These are phyloP conservation scores for Viridothelium virens DNA, from an alignment of 495 filamentous ascomycete genomes.

Conservation along the genomic window DNA sequence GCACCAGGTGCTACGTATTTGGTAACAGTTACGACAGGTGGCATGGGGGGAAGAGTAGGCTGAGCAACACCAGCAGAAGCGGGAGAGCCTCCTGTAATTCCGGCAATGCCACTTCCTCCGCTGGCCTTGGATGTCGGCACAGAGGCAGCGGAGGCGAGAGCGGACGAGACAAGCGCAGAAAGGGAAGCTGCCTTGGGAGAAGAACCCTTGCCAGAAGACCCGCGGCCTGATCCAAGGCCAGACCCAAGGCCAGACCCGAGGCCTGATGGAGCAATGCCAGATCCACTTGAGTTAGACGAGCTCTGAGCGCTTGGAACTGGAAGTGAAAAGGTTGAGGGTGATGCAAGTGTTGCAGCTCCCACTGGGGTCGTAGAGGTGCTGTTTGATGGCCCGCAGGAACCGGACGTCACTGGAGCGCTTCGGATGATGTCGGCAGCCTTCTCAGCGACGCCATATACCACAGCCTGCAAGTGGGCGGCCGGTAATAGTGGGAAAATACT, in stretches of 20 bases:
- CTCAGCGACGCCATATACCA: conserved; percentile 46
- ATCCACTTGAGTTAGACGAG: background rate
- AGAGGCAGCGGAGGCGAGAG: background rate
- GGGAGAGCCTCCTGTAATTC: background rate
- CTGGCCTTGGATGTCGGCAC: background rate
- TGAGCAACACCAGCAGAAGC: background rate
- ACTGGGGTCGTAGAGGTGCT: background rate
- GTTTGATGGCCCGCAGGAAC: background rate
- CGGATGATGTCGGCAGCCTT: conserved; percentile 26
- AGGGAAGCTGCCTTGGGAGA: background rate
- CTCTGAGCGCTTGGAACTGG: background rate
- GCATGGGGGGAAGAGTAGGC: background rate
- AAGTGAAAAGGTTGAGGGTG: background rate
- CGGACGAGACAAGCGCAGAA: background rate
- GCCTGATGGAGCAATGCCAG: background rate
- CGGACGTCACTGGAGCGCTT: background rate
- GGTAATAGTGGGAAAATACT: conserved; percentile 38
- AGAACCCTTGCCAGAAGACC: background rate
- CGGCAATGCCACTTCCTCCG: background rate
- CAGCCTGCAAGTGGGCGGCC: conserved; percentile 45
- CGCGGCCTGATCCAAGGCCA: no score
- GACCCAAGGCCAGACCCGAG: no score
- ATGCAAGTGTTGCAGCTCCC: background rate
- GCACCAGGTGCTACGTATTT: background rate
- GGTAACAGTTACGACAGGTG: background rate